These are phyloP conservation scores for Leishmania mexicana DNA, from an alignment of 208 protist species.

Conservation along the genomic window DNA sequence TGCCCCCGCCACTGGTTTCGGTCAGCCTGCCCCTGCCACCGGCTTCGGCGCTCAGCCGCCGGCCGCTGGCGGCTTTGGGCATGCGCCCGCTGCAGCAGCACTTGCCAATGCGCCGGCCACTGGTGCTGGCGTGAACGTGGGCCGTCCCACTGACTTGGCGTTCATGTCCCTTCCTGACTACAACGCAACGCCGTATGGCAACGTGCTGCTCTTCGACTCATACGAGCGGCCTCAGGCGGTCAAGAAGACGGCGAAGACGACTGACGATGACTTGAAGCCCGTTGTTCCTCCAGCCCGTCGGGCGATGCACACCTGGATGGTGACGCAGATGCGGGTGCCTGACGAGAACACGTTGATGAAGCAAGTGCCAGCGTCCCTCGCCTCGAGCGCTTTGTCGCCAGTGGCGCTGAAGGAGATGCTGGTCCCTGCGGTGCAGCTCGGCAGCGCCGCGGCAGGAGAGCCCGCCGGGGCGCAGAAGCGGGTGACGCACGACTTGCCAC, in stretches of 20 bases:
- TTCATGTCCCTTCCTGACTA: constrained; percentile 85
- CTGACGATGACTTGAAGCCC: constrained; percentile 21
- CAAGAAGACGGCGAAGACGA: constrained; percentile 19
- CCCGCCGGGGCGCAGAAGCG: background rate
- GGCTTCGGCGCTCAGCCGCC: constrained; percentile 23
- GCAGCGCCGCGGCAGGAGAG: constrained; percentile 1
- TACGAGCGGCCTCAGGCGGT: constrained; percentile 54
- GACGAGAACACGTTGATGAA: constrained; percentile 30
- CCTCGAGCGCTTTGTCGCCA: constrained; percentile 52
- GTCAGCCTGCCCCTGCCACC: background rate
- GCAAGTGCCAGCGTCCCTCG: constrained; percentile 47
- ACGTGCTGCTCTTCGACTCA: constrained; percentile 71
- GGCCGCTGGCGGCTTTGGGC: constrained; percentile 22
- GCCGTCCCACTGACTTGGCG: constrained; percentile 39
- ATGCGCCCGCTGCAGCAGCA: constrained; percentile 12
- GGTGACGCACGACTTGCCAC: constrained; percentile 6
- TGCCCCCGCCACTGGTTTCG: background rate
- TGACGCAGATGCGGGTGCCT: constrained; percentile 29
- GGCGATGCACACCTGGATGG: constrained; percentile 31
- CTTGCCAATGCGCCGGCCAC: constrained; percentile 3
- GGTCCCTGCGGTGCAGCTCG: constrained; percentile 47
- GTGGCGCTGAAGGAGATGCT: constrained; percentile 66
- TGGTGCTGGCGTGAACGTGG: constrained; percentile 19
- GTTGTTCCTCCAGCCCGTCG: constrained; percentile 30
- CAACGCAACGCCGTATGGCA: constrained; percentile 74